Percentiles rank a stretch among this genome's conserved stretches.
Conservation (phyloP, 2,329 filamentous ascomycete genomes). For the Penicillium griseofulvum region DNA sequence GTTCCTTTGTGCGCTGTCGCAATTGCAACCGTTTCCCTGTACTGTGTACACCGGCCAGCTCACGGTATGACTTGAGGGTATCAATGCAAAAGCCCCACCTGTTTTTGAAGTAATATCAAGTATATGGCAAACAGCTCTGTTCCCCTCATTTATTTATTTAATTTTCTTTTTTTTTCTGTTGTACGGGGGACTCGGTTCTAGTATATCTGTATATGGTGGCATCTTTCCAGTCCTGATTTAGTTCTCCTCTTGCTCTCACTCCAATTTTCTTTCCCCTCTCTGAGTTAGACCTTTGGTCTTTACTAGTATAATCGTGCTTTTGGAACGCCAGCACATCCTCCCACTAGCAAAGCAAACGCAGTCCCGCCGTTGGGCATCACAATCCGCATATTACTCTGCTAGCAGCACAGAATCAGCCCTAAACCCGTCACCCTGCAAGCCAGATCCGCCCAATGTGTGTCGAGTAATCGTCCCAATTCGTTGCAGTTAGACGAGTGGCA, state of each 20-base stretch:
- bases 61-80: constrained; percentile 14
- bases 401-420: constrained; percentile 15
- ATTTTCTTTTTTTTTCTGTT: constrained; percentile 11
- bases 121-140: constrained; percentile 16
- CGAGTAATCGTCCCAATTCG: constrained; percentile 11
- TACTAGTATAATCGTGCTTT: not conserved
- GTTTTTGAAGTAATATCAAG: constrained; percentile 21
- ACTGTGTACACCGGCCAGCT: constrained; percentile 13
- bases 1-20: constrained; percentile 17
- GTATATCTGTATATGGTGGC: constrained; percentile 16
- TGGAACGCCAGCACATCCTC: not conserved
- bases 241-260: not conserved
- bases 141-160: constrained; percentile 12
- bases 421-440: constrained; percentile 7
- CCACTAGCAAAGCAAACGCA: not conserved
- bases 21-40: constrained; percentile 13
- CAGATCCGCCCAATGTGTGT: constrained; percentile 22
- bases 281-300: not conserved
- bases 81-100: constrained; percentile 29
- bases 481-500: constrained; percentile 1
- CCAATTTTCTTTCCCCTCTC: not conserved
- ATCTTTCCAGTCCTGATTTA: constrained; percentile 6
- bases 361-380: constrained; percentile 20
- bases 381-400: constrained; percentile 9
- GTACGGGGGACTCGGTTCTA: constrained; percentile 10